Conservation (phyloP, 176 grass and related monocot genomes). For the Dactylis glomerata region DNA sequence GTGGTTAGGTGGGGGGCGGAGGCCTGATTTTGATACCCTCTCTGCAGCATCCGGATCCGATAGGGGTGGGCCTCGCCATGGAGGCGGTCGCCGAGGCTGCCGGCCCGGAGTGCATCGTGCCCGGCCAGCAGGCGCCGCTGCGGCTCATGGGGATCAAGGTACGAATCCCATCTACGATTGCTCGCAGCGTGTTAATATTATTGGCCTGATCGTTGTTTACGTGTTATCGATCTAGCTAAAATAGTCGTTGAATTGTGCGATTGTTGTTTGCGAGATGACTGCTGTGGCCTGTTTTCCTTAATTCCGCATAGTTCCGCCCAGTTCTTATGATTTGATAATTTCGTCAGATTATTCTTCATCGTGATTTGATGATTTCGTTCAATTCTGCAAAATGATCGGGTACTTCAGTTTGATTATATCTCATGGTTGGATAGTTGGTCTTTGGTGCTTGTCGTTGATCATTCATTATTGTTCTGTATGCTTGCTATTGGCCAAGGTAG, state of each 20-base stretch:
- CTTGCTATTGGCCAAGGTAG: neutral
- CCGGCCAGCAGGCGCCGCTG: slow-evolving; percentile 73
- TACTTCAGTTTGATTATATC: no score
- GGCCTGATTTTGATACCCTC: slow-evolving; percentile 16
- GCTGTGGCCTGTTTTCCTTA: neutral
- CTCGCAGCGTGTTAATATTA: neutral
- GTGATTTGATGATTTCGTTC: neutral
- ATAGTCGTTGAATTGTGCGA: neutral
- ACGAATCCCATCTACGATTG: neutral
- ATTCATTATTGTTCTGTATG: neutral
- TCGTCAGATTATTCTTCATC: neutral
- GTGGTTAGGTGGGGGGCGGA: slow-evolving; percentile 12
- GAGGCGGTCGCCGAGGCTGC: slow-evolving; percentile 88
- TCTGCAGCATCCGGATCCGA: slow-evolving; percentile 84
- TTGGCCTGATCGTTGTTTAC: neutral
- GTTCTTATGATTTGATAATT: neutral
- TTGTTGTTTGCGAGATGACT: neutral
- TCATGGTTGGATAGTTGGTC: no score
- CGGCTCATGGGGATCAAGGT: slow-evolving; percentile 93
- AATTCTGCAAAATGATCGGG: no score
- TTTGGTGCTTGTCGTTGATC: neutral
- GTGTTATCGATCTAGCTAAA: neutral
- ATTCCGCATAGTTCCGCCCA: no score
- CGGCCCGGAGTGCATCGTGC: slow-evolving; percentile 91
- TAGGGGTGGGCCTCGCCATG: slow-evolving; percentile 81